These are phyloP conservation scores for Berkeleyomyces rouxiae DNA, from an alignment of 2,329 filamentous ascomycete genomes.

Conservation along the genomic window DNA sequence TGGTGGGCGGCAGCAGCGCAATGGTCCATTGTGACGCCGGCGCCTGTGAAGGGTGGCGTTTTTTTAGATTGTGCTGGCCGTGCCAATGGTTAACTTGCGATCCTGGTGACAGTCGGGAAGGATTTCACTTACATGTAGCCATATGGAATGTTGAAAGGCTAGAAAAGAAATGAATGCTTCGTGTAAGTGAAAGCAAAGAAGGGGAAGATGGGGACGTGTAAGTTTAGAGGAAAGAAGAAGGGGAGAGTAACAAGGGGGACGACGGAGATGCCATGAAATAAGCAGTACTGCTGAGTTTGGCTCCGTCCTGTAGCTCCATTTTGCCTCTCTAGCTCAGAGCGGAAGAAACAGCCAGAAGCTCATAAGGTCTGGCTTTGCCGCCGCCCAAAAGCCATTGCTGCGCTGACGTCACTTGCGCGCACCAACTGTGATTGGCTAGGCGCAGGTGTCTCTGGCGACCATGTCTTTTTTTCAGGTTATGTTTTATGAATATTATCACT, in stretches of 20 bases:
- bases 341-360: neutral
- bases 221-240: neutral
- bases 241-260: neutral
- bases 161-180: neutral
- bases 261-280: neutral
- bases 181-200: neutral
- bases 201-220: neutral
- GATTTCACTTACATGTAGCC: neutral
- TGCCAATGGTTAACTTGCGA: neutral
- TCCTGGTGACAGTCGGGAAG: neutral
- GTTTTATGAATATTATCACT: neutral
- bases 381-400: neutral
- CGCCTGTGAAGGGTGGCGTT: neutral
- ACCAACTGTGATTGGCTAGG: conserved; percentile 8
- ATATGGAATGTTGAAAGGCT: neutral
- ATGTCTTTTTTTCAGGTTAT: neutral
- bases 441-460: neutral
- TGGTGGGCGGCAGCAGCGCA: conserved; percentile 52
- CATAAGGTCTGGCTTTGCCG: conserved; percentile 1
- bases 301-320: neutral
- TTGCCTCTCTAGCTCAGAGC: conserved; percentile 1
- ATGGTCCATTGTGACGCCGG: conserved; percentile 4
- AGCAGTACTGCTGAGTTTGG: neutral
- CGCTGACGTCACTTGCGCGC: neutral
- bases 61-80: neutral